These are phyloP conservation scores for Tetracladium marchalianum DNA, from an alignment of 495 filamentous ascomycete species.

Conservation along the genomic window DNA sequence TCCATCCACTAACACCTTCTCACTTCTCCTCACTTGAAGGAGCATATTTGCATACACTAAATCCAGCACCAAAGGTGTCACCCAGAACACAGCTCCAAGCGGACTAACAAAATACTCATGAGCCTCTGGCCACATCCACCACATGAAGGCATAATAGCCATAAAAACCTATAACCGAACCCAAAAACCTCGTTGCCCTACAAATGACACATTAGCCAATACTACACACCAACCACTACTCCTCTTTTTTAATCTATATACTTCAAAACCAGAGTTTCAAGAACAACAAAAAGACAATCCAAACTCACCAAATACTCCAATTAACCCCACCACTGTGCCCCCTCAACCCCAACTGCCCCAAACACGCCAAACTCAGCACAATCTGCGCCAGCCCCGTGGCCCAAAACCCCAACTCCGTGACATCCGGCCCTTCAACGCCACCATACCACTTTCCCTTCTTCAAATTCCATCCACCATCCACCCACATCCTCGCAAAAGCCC, in stretches of 20 bases:
- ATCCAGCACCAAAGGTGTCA: conserved; percentile 25
- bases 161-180: conserved; percentile 28
- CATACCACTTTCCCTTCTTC: conserved; percentile 26
- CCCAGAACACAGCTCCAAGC: conserved; percentile 26
- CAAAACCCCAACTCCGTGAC: conserved; percentile 36
- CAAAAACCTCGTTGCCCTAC: conserved; percentile 26
- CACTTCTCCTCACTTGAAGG: conserved; percentile 21
- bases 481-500: conserved; percentile 29
- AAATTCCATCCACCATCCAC: conserved; percentile 25
- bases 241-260: not conserved
- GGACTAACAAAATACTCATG: conserved; percentile 28
- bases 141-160: conserved; percentile 22
- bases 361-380: conserved; percentile 20
- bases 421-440: conserved; percentile 26
- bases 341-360: conserved; percentile 27
- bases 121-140: conserved; percentile 32
- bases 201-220: not conserved
- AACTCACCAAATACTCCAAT: conserved; percentile 32
- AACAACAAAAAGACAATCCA: conserved; percentile 14
- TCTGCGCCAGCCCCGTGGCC: conserved; percentile 23
- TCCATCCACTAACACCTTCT: conserved; percentile 24
- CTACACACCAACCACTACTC: not conserved
- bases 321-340: conserved; percentile 30
- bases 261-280: not conserved
- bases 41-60: conserved; percentile 29